Conservation (phyloP, 805 yeast genomes). For the Brettanomyces sp. region DNA sequence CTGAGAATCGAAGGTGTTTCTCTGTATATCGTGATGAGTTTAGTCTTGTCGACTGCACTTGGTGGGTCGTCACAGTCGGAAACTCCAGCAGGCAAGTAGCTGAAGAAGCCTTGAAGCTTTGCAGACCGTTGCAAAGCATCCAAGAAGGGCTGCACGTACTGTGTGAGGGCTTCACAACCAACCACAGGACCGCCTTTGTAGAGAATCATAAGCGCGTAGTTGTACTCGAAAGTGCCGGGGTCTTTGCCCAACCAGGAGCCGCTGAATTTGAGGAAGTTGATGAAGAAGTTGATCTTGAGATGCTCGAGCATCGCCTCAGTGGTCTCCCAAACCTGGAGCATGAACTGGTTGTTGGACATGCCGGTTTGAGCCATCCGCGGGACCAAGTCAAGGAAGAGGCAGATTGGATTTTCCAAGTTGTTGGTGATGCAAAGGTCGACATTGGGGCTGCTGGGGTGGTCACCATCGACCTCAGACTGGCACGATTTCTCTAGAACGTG, state of each 20-base stretch:
- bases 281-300: constrained; percentile 16
- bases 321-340: constrained; percentile 17
- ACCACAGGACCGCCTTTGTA: not conserved
- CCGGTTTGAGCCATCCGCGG: constrained; percentile 20
- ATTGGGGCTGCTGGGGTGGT: constrained; percentile 28
- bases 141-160: not conserved
- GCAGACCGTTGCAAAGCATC: not conserved
- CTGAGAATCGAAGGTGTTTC: not conserved
- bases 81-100: not conserved
- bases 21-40: not conserved
- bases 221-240: constrained; percentile 10
- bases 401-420: constrained; percentile 30
- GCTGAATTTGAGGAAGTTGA: constrained; percentile 14
- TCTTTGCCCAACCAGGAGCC: constrained; percentile 12
- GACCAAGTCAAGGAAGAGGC: constrained; percentile 29
- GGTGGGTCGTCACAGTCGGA: not conserved
- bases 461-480: constrained; percentile 7
- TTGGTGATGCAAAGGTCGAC: constrained; percentile 32
- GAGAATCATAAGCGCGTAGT: constrained; percentile 11
- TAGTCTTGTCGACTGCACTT: not conserved
- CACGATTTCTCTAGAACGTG: constrained; percentile 27
- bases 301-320: constrained; percentile 18
- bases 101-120: not conserved
- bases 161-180: not conserved
- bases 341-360: constrained; percentile 6